Evolutionary conservation across 2,329 filamentous ascomycete species (phyloP), one percentile per base, ranked within the genome.

Genomic region (Colletotrichum noveboracense): DNA sequence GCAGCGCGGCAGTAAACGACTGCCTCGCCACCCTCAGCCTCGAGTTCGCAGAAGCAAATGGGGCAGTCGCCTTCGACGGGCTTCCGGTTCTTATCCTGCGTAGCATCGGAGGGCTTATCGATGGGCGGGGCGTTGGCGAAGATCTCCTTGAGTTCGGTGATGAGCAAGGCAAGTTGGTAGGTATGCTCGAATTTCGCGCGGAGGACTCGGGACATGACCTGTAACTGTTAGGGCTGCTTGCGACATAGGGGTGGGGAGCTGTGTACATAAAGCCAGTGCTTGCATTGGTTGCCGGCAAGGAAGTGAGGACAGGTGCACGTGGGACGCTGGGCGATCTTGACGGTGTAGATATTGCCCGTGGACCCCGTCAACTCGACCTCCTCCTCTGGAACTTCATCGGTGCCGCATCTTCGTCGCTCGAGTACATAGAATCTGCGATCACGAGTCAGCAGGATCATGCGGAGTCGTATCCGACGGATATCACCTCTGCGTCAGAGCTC

Each of bases 331-430:
- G 84, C 84, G 68, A 94, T 88, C 38, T 83, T 83, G 36, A 94
- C 88, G 1, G 83, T 89, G 81, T 94, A 94, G 73, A 94, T 86
- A 77, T 94, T 94, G 18, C 92, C 92, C 2, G 91, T 94, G 12
- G 90, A 90, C 1, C 92, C 93, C 0, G 92, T 90, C 76, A 94
- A 85, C 73, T 91, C 86, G 64, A 94, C 85, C 1, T 81, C 84
- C 80, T 94, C 91, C 70, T 88, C 84, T 0, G 87, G 88, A 56
- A 83, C 86, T 2, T 83, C 76, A 3, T 77, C 71, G 0, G 82
- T 84, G 21, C 86, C 86, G 32, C 77, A 48, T 10, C 84, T 83
- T 3, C 78, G 80, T 18, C 88, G 85, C 1, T 80, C 82, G 13
- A 90, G 83, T 34, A 90, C 85, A 76, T 85, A 90, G 80, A 90